phyloP scores from a whole-genome alignment of 345 rosid species.

The Syzygium grande region DNA sequence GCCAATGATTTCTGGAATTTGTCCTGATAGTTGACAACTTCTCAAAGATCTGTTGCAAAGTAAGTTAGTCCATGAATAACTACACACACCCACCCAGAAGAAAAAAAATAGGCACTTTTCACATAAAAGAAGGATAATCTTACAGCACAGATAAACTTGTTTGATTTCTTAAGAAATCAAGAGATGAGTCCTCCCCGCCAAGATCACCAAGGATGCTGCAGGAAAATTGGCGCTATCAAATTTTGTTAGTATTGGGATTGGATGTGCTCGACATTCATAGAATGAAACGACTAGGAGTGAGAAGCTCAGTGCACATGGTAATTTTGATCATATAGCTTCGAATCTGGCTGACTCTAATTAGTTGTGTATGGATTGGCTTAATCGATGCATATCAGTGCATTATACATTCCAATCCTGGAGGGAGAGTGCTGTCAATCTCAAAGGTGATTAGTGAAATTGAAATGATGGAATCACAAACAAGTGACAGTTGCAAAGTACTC shows the following conservation, averaged over 20 bases:
- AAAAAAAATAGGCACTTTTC: neutral
- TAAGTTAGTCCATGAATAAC: neutral
- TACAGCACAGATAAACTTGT: constrained; percentile 37
- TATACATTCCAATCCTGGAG: neutral
- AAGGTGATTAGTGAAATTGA: neutral
- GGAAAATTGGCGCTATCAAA: neutral
- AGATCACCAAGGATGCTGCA: constrained; percentile 51
- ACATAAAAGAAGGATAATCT: constrained; percentile 3
- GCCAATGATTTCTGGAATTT: constrained; percentile 34
- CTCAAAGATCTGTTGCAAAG: constrained; percentile 35
- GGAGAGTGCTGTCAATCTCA: neutral
- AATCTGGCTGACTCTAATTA: neutral
- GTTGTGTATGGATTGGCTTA: neutral
- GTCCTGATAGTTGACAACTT: constrained; percentile 30
- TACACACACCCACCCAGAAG: neutral
- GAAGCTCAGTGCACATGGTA: neutral
- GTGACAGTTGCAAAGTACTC: neutral
- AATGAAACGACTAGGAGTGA: neutral
- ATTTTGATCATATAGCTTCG: neutral
- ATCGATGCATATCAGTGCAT: neutral
- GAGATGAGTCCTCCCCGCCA: constrained; percentile 36
- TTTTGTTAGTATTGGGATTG: accelerated
- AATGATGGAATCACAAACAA: neutral
- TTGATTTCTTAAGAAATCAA: constrained; percentile 31
- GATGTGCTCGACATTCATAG: neutral